These are phyloP conservation scores for Paragyromitra xinjiangensis DNA, from an alignment of 495 filamentous ascomycete genomes.

Conservation along the genomic window DNA sequence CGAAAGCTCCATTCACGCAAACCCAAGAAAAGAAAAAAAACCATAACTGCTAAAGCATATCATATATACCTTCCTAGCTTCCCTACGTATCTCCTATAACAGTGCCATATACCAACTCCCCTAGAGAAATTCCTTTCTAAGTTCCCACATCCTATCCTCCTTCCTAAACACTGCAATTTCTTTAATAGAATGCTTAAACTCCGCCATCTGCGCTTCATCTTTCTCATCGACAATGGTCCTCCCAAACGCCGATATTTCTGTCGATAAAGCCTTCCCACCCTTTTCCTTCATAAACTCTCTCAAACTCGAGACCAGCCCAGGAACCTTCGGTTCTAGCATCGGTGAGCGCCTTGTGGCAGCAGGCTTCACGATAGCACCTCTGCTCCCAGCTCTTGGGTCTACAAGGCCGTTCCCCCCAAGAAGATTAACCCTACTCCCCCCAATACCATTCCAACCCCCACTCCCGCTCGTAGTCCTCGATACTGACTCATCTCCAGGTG, in stretches of 20 bases:
- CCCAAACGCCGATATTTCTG: conserved; percentile 52
- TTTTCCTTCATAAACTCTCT: conserved; percentile 56
- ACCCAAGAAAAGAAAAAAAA: conserved; percentile 6
- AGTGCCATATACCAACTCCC: neutral
- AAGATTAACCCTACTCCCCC: neutral
- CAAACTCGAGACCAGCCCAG: conserved; percentile 38
- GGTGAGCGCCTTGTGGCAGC: conserved; percentile 1
- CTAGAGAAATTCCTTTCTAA: conserved; percentile 35
- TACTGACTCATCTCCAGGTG: conserved; percentile 8
- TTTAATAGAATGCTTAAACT: conserved; percentile 49
- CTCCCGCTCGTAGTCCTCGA: conserved; percentile 12
- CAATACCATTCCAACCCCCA: neutral
- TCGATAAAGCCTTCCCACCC: conserved; percentile 48
- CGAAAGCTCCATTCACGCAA: conserved; percentile 8
- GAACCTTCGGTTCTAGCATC: conserved; percentile 1
- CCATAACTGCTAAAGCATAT: neutral
- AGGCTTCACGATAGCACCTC: conserved; percentile 5
- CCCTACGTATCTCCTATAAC: neutral
- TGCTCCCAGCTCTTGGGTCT: conserved; percentile 12
- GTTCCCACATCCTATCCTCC: conserved; percentile 37
- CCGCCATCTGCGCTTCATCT: conserved; percentile 33
- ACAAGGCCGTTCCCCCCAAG: neutral
- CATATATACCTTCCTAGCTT: too few relatives aligned
- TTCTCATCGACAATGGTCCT: conserved; percentile 34
- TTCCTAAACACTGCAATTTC: conserved; percentile 49